Conservation (phyloP, 768 basidiomycete genomes). For the Lactarius hengduanensis region DNA sequence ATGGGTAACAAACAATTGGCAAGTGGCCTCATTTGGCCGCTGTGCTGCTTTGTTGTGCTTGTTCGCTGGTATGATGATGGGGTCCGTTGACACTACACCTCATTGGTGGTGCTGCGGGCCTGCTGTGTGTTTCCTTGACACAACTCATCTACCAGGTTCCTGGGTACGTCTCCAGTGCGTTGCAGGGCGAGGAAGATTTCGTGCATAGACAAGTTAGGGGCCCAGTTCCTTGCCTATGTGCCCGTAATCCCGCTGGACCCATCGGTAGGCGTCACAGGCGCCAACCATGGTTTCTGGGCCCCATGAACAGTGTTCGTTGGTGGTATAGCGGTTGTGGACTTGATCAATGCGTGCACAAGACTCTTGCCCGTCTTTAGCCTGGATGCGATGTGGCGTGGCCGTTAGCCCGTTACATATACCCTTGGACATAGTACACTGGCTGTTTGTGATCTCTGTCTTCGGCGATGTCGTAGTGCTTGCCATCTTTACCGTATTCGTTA, state of each 20-base stretch:
- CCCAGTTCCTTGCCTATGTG: conserved; percentile 29
- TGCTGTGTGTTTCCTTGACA: conserved; percentile 28
- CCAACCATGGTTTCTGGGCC: conserved; percentile 40
- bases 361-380: conserved; percentile 53
- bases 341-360: conserved; percentile 45
- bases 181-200: conserved; percentile 38
- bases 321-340: conserved; percentile 54
- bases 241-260: conserved; percentile 29
- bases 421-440: conserved; percentile 40
- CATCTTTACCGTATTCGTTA: conserved; percentile 39
- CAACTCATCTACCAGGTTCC: conserved; percentile 37
- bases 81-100: conserved; percentile 23
- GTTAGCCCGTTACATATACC: conserved; percentile 39
- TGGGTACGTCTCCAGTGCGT: conserved; percentile 38
- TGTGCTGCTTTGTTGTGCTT: conserved; percentile 23
- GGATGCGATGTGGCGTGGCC: conserved; percentile 45
- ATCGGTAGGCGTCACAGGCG: conserved; percentile 28
- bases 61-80: conserved; percentile 29
- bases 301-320: conserved; percentile 51
- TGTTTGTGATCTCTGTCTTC: conserved; percentile 37
- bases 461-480: conserved; percentile 52
- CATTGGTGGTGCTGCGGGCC: conserved; percentile 26
- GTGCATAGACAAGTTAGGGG: conserved; percentile 36
- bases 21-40: conserved; percentile 24
- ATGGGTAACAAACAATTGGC: conserved; percentile 35